Conservation (phyloP, 2,329 filamentous ascomycete genomes). For the Paraphaeosphaeria sporulosa region DNA sequence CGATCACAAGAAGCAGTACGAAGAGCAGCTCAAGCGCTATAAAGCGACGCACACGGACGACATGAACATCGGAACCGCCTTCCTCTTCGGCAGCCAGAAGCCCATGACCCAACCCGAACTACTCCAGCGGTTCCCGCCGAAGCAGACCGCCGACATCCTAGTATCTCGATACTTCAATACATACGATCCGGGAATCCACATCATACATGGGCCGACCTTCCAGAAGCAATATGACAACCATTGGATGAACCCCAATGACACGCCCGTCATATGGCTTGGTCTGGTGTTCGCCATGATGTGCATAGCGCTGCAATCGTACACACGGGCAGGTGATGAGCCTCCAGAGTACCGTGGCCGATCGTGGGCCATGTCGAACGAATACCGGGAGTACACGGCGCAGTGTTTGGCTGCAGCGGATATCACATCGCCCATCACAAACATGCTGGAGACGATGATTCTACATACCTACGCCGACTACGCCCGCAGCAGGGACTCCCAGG, state of each 20-base stretch:
- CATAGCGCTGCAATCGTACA: conserved; percentile 79
- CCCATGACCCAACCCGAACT: conserved; percentile 78
- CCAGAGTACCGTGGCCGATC: conserved; percentile 76
- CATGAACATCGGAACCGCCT: conserved; percentile 71
- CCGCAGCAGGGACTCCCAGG: conserved; percentile 75
- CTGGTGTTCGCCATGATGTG: conserved; percentile 79
- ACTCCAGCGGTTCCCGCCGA: conserved; percentile 79
- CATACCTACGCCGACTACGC: conserved; percentile 80
- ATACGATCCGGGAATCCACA: conserved; percentile 68
- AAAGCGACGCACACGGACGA: conserved; percentile 68
- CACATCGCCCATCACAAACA: conserved; percentile 75
- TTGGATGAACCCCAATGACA: conserved; percentile 77
- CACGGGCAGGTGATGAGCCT: conserved; percentile 81
- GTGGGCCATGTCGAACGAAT: conserved; percentile 60
- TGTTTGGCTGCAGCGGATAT: conserved; percentile 80
- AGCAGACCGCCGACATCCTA: conserved; percentile 82
- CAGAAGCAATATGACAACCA: conserved; percentile 70
- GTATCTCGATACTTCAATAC: conserved; percentile 93
- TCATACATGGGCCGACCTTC: conserved; percentile 76
- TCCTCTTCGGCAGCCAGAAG: conserved; percentile 77
- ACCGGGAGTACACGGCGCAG: conserved; percentile 77
- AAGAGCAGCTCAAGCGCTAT: conserved; percentile 80
- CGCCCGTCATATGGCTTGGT: conserved; percentile 79
- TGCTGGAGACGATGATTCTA: conserved; percentile 79
- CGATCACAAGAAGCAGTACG: conserved; percentile 86